A percentile compares a stretch with the other conserved stretches of the same genome.
Conservation (phyloP, 257 asterid genomes). For the Orobanche coerulescens region DNA sequence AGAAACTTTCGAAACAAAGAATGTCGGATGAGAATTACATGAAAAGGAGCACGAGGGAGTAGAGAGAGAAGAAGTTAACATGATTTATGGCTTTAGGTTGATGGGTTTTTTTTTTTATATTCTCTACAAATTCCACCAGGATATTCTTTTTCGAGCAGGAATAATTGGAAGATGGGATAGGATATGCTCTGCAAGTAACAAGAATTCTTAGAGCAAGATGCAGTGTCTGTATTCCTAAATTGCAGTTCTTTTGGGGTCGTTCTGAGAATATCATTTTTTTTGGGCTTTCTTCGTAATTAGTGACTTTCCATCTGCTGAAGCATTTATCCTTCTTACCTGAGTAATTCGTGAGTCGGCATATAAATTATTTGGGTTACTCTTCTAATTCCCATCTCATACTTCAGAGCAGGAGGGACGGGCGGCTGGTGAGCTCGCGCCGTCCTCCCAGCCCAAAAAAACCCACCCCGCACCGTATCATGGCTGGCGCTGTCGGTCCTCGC, state of each 20-base stretch:
- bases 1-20: slow-evolving; percentile 21
- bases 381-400: no score
- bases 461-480: no score
- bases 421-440: no score
- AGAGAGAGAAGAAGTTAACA: slow-evolving; percentile 43
- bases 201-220: background rate
- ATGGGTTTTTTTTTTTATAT: background rate
- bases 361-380: no score
- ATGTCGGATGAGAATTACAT: background rate
- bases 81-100: slow-evolving; percentile 24
- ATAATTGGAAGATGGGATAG: slow-evolving; percentile 22
- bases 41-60: slow-evolving; percentile 18
- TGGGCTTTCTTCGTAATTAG: no score
- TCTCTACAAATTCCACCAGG: slow-evolving; percentile 8
- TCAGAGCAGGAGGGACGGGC: no score
- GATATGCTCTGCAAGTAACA: slow-evolving; percentile 30
- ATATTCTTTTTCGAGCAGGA: slow-evolving; percentile 30
- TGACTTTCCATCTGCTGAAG: no score
- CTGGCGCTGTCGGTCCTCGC: no score
- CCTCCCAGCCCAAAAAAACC: no score
- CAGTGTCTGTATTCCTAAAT: background rate
- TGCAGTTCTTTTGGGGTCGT: slow-evolving; percentile 10
- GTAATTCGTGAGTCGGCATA: no score
- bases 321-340: no score
- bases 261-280: background rate